Percentiles rank a stretch among this genome's conserved stretches.
Conservation (phyloP, 2,329 filamentous ascomycete species). For the Hypoxylon sp. region DNA sequence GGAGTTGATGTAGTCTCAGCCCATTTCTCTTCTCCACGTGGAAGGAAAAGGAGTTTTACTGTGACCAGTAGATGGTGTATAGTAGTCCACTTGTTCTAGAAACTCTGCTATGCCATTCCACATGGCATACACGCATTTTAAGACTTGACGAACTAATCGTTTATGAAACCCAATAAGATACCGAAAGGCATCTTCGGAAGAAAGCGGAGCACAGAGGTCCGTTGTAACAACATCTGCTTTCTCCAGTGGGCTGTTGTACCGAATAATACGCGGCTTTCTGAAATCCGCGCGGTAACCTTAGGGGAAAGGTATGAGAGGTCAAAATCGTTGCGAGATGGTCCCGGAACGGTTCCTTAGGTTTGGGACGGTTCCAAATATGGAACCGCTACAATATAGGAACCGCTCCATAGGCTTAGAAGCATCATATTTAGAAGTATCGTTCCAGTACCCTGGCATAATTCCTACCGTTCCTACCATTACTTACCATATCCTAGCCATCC, state of each 20-base stretch:
- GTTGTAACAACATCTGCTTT: slow-evolving; percentile 7
- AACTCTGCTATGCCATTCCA: slow-evolving; percentile 10
- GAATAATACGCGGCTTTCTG: slow-evolving; percentile 23
- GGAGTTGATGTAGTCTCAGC: slow-evolving; percentile 11
- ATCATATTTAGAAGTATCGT: too few relatives aligned
- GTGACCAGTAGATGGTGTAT: slow-evolving; percentile 1
- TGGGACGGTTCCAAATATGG: too few relatives aligned
- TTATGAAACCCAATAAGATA: slow-evolving; percentile 22
- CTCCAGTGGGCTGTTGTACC: slow-evolving; percentile 10
- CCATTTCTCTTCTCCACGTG: background rate
- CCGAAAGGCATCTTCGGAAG: slow-evolving; percentile 39
- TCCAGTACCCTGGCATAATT: too few relatives aligned
- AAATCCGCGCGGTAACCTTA: slow-evolving; percentile 44
- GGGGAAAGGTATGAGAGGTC: too few relatives aligned
- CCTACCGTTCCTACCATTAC: too few relatives aligned
- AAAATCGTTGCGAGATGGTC: too few relatives aligned
- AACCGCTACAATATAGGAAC: too few relatives aligned
- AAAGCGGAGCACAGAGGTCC: slow-evolving; percentile 36
- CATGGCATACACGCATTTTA: slow-evolving; percentile 28
- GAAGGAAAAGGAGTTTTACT: background rate
- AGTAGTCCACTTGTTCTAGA: slow-evolving; percentile 20
- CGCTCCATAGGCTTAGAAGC: too few relatives aligned
- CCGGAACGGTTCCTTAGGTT: too few relatives aligned
- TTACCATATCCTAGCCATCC: too few relatives aligned
- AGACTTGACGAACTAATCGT: slow-evolving; percentile 1